Evolutionary conservation across 1,284 basidiomycete genomes (phyloP), one percentile per base, ranked within the genome.

Genomic region (Caloboletus firmus): DNA sequence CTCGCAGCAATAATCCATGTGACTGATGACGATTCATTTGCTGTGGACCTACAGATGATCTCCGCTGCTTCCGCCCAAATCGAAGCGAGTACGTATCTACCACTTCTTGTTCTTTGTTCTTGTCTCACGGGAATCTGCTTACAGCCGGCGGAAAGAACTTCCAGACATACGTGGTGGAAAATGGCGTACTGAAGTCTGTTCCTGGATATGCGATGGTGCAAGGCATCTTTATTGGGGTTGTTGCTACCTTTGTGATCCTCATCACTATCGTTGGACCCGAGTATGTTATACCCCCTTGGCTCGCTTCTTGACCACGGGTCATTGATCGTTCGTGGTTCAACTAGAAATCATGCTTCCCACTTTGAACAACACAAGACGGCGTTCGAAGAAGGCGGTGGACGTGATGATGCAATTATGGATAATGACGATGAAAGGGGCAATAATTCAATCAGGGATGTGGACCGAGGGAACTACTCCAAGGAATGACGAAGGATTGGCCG

Each of bases 21-120:
- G 3, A 45, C 44, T 51, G 22, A 55, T 13, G 17, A 18, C 10
- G 6, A 28, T 26, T n/a, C 7, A 5, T 41, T 50, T 18, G 1
- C 24, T 37, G 15, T 39, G 32, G 13, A 46, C 40, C 2, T 41
- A 72, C 63, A 77, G 84, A 96, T 96, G 89, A 84, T 95, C 9
- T 93, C 90, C 0, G 84, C 88, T 0, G 91, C 93, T 0, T 89
- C 91, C 5, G 84, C 93, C 0, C 93, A 97, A 69, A 96, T 98
- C 62, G 95, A 98, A 80, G 85, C 95, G 2, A 84, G 85, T 77
- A 76, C 69, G 82, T 79, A 15, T 2, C 39, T 49, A 6, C 42
- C 44, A 1, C 6, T n/a, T n/a, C 0, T 15, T 10, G 13, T 41
- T n/a, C 10, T 3, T 18, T 18, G 3, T 28, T 41, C 15, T 54